Evolutionary conservation across 805 yeast species (phyloP).

Genomic region (Suhomyces tanzawaensis): DNA sequence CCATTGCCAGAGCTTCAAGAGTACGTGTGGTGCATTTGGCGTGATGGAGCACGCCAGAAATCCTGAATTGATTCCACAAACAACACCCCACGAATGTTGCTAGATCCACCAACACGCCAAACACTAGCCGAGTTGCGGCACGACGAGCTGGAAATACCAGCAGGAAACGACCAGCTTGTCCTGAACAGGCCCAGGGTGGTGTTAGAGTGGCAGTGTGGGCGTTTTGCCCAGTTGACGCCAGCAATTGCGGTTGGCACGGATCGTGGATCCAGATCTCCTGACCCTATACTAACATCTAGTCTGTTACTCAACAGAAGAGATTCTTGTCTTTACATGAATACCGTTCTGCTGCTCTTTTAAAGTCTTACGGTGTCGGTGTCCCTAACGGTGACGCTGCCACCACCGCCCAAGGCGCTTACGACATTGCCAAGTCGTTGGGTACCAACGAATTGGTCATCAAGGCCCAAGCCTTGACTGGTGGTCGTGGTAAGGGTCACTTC

Average conservation of each 20-base stretch:
- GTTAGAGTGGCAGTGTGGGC: too few relatives aligned
- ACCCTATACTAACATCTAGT: constrained; percentile 24
- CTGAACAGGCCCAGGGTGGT: too few relatives aligned
- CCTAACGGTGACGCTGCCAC: constrained; percentile 91
- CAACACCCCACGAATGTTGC: background rate
- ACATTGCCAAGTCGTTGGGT: constrained; percentile 72
- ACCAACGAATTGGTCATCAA: constrained; percentile 87
- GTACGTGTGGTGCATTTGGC: constrained; percentile 28
- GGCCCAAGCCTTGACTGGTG: constrained; percentile 99
- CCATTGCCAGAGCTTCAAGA: constrained; percentile 41
- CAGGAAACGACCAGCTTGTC: too few relatives aligned
- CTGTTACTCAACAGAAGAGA: constrained; percentile 49
- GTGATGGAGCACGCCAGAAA: constrained; percentile 1
- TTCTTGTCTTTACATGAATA: constrained; percentile 89
- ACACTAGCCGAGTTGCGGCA: too few relatives aligned
- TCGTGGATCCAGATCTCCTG: too few relatives aligned
- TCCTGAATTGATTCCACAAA: background rate
- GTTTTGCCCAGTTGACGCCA: too few relatives aligned
- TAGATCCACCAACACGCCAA: background rate
- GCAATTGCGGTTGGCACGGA: too few relatives aligned
- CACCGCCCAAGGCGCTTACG: constrained; percentile 83
- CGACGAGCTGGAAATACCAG: too few relatives aligned
- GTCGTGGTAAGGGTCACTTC: constrained; percentile 98
- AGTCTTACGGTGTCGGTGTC: constrained; percentile 81
- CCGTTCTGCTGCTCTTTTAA: constrained; percentile 87